These are phyloP conservation scores for Aspergillus sp. DNA, from an alignment of 2,329 filamentous ascomycete species.

Conservation along the genomic window DNA sequence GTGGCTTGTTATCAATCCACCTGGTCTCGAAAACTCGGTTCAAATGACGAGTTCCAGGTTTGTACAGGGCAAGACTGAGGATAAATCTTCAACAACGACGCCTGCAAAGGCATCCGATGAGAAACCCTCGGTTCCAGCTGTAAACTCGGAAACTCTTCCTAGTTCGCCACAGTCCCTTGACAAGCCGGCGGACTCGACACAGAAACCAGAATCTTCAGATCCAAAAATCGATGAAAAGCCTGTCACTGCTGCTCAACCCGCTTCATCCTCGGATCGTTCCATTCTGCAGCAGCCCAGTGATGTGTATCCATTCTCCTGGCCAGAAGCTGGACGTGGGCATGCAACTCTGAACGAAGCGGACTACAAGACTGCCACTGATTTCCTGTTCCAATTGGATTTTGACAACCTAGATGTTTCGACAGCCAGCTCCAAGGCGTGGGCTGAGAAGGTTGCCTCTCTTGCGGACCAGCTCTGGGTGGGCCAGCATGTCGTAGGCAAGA, in stretches of 20 bases:
- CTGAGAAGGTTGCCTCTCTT: slow-evolving; percentile 36
- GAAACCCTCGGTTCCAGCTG: too few species aligned
- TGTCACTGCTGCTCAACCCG: not conserved
- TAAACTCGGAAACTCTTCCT: not conserved
- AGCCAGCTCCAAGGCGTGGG: slow-evolving; percentile 37
- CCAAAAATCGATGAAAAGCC: not conserved
- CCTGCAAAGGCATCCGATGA: not conserved
- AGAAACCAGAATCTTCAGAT: not conserved
- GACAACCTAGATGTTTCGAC: slow-evolving; percentile 31
- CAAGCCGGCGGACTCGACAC: not conserved
- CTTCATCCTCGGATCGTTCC: too few species aligned
- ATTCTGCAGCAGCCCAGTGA: not conserved
- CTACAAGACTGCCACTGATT: slow-evolving; percentile 36
- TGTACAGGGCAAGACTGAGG: slow-evolving; percentile 2
- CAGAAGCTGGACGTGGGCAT: slow-evolving; percentile 27
- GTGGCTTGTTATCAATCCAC: slow-evolving; percentile 79
- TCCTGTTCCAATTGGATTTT: slow-evolving; percentile 40
- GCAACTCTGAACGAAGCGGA: slow-evolving; percentile 34
- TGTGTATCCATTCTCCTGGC: slow-evolving; percentile 29
- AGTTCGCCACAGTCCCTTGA: not conserved
- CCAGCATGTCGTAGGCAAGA: slow-evolving; percentile 28
- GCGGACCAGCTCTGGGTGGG: slow-evolving; percentile 34
- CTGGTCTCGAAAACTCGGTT: slow-evolving; percentile 36
- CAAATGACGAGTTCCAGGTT: slow-evolving; percentile 24
- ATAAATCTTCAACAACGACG: not conserved